These are phyloP conservation scores for Penicillium verhagenii DNA, from an alignment of 495 filamentous ascomycete species.

Conservation along the genomic window DNA sequence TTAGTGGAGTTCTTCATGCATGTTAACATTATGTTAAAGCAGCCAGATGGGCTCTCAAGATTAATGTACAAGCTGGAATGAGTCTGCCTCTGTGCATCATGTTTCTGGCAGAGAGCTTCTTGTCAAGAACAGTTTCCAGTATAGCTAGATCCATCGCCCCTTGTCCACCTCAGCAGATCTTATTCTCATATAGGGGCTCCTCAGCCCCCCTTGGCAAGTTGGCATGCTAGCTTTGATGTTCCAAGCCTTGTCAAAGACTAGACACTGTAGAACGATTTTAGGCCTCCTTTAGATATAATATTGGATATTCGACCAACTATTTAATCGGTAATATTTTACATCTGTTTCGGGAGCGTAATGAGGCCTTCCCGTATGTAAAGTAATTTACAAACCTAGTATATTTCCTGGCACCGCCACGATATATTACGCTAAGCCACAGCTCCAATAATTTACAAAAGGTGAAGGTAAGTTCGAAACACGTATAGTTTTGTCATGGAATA, in stretches of 20 bases:
- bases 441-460: not conserved
- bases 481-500: not conserved
- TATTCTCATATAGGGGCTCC: not conserved
- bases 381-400: not conserved
- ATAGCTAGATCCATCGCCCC: not conserved
- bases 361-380: not conserved
- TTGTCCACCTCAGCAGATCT: not conserved
- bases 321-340: not conserved
- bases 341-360: not conserved
- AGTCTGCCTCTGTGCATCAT: not conserved
- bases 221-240: not conserved
- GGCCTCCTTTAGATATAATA: not conserved
- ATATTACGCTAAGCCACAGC: not conserved
- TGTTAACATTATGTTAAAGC: not conserved
- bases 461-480: not conserved
- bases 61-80: not conserved
- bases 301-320: not conserved
- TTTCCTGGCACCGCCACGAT: not conserved
- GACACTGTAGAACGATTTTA: not conserved
- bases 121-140: not conserved
- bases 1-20: slow-evolving; percentile 2
- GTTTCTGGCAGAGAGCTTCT: not conserved
- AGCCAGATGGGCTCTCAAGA: not conserved
- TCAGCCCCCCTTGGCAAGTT: not conserved
- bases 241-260: not conserved